These are phyloP conservation scores for Scedosporium apiospermum DNA, from an alignment of 2,329 filamentous ascomycete species.

Conservation along the genomic window DNA sequence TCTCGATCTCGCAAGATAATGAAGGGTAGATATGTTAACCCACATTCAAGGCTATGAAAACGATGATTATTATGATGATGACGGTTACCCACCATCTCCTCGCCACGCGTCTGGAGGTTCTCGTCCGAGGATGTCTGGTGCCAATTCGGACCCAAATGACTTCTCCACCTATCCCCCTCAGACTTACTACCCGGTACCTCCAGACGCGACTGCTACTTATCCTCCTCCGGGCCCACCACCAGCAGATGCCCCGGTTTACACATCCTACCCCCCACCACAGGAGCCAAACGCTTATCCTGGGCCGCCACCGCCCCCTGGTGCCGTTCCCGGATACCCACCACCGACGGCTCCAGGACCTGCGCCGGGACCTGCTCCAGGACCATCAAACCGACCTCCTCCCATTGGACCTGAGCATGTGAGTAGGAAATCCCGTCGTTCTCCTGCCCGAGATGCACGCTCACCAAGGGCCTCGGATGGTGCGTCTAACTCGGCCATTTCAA, in stretches of 20 bases:
- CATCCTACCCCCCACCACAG: conserved; percentile 26
- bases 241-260: conserved; percentile 19
- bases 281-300: neutral
- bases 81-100: conserved; percentile 32
- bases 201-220: conserved; percentile 19
- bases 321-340: conserved; percentile 16
- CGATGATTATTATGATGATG: conserved; percentile 22
- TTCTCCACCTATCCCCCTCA: conserved; percentile 13
- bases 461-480: conserved; percentile 2
- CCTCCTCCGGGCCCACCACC: conserved; percentile 21
- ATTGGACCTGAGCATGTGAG: conserved; percentile 34
- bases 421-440: conserved; percentile 22
- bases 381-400: conserved; percentile 18
- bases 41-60: conserved; percentile 23
- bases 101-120: conserved; percentile 43
- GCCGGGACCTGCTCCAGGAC: conserved; percentile 21
- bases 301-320: conserved; percentile 17
- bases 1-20: neutral
- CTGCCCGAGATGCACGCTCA: conserved; percentile 4
- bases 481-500: conserved; percentile 1
- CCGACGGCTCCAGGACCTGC: conserved; percentile 17
- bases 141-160: neutral
- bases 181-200: conserved; percentile 14
- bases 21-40: neutral
- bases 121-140: conserved; percentile 22